A percentile compares a stretch with the other conserved stretches of the same genome.
Evolutionary conservation across 2,329 filamentous ascomycete species (phyloP).

Genomic region (Nemania serpens): DNA sequence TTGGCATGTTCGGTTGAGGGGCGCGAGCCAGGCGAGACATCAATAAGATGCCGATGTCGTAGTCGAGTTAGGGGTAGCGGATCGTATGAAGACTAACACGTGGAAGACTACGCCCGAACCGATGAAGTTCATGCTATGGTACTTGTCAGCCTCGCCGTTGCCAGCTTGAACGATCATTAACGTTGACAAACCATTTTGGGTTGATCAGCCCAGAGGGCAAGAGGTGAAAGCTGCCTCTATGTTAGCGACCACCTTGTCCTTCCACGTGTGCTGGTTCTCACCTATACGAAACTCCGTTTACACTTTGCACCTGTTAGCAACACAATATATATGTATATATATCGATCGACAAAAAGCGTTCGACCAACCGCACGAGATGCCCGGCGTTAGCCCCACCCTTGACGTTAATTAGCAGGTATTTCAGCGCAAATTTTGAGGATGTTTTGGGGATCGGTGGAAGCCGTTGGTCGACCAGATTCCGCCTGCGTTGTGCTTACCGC

Average conservation of each 20-base stretch:
- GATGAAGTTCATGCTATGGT: constrained; percentile 62
- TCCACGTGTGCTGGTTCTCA: too few species aligned
- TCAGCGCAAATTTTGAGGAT: background rate
- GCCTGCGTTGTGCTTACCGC: background rate
- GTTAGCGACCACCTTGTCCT: too few species aligned
- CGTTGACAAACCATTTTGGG: constrained; percentile 43
- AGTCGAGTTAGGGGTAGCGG: constrained; percentile 44
- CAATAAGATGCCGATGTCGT: too few species aligned
- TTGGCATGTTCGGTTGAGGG: too few species aligned
- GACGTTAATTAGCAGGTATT: background rate
- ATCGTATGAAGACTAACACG: constrained; percentile 24
- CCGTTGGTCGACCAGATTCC: background rate
- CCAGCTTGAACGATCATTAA: background rate
- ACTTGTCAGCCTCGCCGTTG: constrained; percentile 51
- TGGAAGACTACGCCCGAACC: constrained; percentile 63
- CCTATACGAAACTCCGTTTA: background rate
- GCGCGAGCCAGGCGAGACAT: too few species aligned
- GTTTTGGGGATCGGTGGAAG: background rate
- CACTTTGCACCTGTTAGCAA: background rate
- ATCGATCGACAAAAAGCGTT: background rate
- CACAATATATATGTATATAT: background rate
- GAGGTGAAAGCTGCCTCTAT: constrained; percentile 50
- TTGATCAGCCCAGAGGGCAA: constrained; percentile 74
- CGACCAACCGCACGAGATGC: background rate
- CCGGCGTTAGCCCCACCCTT: background rate